Base-by-base conservation (phyloP, 108 stramenopile genomes). In the Cyclotella sp. region DNA sequence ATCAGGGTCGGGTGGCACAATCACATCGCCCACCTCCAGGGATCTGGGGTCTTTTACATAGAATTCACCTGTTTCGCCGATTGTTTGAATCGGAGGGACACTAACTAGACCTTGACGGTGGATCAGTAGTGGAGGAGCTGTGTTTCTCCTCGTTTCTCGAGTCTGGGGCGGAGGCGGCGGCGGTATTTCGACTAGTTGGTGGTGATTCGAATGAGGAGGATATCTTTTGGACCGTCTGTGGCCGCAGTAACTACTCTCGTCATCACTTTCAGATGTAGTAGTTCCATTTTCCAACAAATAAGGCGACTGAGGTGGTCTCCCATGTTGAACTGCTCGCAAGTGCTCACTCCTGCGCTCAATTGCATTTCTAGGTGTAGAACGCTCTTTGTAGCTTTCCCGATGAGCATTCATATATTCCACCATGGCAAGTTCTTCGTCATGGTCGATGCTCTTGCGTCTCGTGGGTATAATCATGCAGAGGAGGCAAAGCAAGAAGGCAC, bases 391-490 rank as follows among this genome's bases (percentile, higher is more conserved):
- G 51, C 9, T 42, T 63, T 58, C 55, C 24, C 42, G 34, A 30
- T 51, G 51, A 26, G 51, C 63, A 62, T 63, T 52, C 59, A 68
- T 76, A 41, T 69, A 77, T 29, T 77, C 49, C 15, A 26, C 39
- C 40, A 77, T 59, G 21, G 68, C 67, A 30, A 41, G 9, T 40
- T 68, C 76, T 42, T 77, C 76, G 21, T 77, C 76, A 42, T 51
- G 60, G n/a, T 19, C 51, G 4, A 21, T 18, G 6, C 46, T 69
- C 49, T 69, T 69, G 10, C 55, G 51, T n/a, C 68, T 51, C 7
- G 52, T 12, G 28, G 39, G 30, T 4, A 62, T 18, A 29, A 57
- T 63, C 54, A 71, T 49, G n/a, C 63, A 70, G 9, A 64, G 61
- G 18, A 54, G 21, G 47, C 69, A 70, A 10, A 78, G 34, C 55